Base-by-base conservation (phyloP, 208 protist genomes). In the Trichomonas gallinae region DNA sequence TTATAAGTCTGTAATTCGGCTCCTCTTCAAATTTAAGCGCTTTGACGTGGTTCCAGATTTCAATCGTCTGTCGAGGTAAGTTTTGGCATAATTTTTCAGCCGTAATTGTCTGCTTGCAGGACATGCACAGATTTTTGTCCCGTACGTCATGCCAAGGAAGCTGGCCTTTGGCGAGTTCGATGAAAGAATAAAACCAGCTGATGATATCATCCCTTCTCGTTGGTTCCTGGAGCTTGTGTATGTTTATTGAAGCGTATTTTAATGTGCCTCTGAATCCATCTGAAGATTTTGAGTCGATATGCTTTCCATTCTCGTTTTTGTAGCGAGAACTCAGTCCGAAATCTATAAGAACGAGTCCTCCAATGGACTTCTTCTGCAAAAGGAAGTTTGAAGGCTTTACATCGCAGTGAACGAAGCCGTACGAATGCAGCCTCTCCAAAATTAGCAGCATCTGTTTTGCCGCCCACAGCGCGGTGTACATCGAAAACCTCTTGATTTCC, bases 61-160 rank as follows among this genome's bases (percentile, higher is more conserved):
- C 34, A n/a, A 44, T 93, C 9, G 45, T 58, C 31, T 93, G 87
- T 58, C 23, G 11, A 40, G 87, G 87, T 15, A 93, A 42, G 9
- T 44, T 44, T 38, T 42, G 45, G n/a, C 87, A 93, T 10, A 93
- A 15, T 51, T 93, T 93, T 8, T 93, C 87, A 34, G 87, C 17
- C 36, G 87, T 31, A 93, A 93, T 93, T n/a, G 87, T 42, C 31
- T 93, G 87, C 51, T 93, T 93, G 44, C 87, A 93, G 4, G 87
- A 93, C 87, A 93, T 93, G n/a, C 40, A 93, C n/a, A 93, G 38
- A 51, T 51, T 93, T 34, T 93, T 34, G 31, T 93, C 87, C 34
- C 44, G 4, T 0, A 93, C 87, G 31, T 93, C 44, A 48, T 93
- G 42, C 87, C 87, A 93, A 8, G 87, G 87, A 9, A 93, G 44